phyloP scores from a whole-genome alignment of 768 basidiomycete species.

The Mycena filopes region DNA sequence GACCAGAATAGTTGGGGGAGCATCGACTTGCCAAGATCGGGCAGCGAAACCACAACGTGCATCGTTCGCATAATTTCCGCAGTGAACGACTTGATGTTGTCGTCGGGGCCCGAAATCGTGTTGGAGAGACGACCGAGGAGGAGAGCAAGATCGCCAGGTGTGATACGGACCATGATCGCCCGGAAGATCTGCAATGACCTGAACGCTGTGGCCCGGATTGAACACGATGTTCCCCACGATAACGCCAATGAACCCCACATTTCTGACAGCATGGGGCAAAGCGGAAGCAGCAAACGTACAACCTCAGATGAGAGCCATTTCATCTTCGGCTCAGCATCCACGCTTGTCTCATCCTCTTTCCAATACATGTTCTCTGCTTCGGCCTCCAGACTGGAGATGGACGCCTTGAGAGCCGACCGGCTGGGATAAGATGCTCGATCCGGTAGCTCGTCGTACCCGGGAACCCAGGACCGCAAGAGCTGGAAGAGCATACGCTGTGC shows the following conservation, averaged over 20 bases:
- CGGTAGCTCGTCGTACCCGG: conserved; percentile 78
- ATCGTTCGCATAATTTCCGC: conserved; percentile 85
- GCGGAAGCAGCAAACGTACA: conserved; percentile 72
- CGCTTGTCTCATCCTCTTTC: conserved; percentile 74
- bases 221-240: conserved; percentile 87
- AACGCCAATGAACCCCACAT: conserved; percentile 86
- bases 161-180: conserved; percentile 77
- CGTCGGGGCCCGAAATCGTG: conserved; percentile 80
- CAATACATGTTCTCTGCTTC: conserved; percentile 70
- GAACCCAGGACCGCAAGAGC: conserved; percentile 82
- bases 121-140: conserved; percentile 86
- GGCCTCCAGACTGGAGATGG: conserved; percentile 65
- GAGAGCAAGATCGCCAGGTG: conserved; percentile 77
- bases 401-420: conserved; percentile 60
- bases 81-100: conserved; percentile 84
- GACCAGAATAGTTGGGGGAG: conserved; percentile 92
- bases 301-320: conserved; percentile 72
- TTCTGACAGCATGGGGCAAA: conserved; percentile 74
- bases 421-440: conserved; percentile 64
- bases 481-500: conserved; percentile 88
- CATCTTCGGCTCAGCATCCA: conserved; percentile 74
- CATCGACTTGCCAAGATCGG: conserved; percentile 67
- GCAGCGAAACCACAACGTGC: conserved; percentile 64
- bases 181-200: conserved; percentile 93
- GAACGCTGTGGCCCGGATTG: conserved; percentile 86